These are phyloP conservation scores for Daedalea quercina DNA, from an alignment of 768 basidiomycete species.

Conservation along the genomic window DNA sequence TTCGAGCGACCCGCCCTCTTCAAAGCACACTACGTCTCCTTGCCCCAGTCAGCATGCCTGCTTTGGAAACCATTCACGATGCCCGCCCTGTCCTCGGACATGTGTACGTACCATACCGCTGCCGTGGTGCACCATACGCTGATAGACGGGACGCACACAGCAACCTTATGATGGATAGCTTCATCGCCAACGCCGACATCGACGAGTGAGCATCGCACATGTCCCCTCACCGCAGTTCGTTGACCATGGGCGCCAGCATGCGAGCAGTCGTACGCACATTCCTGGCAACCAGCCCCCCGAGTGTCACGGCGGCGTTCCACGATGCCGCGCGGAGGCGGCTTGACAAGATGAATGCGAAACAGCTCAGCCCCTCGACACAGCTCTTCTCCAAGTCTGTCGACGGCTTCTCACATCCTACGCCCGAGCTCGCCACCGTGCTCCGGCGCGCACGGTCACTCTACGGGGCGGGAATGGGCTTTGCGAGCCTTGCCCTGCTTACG, in stretches of 20 bases:
- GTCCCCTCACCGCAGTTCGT: constrained; percentile 3
- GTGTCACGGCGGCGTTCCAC: constrained; percentile 53
- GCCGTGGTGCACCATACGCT: background rate
- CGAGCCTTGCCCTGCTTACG: constrained; percentile 49
- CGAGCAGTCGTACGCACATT: constrained; percentile 66
- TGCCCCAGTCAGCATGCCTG: constrained; percentile 3
- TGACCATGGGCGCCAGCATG: constrained; percentile 38
- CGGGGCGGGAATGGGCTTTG: constrained; percentile 71
- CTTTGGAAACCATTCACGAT: background rate
- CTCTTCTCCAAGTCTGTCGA: constrained; percentile 40
- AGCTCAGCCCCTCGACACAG: constrained; percentile 29
- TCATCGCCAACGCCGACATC: constrained; percentile 64
- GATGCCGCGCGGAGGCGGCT: constrained; percentile 54
- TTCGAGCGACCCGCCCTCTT: background rate
- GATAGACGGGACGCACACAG: constrained; percentile 28
- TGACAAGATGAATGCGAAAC: constrained; percentile 36
- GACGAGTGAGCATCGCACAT: constrained; percentile 55
- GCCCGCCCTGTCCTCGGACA: constrained; percentile 9
- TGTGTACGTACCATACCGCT: constrained; percentile 9
- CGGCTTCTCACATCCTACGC: constrained; percentile 35
- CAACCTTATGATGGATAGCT: constrained; percentile 71
- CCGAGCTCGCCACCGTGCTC: constrained; percentile 45
- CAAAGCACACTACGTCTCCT: background rate
- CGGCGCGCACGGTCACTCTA: constrained; percentile 59
- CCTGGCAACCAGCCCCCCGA: constrained; percentile 61